Conservation (phyloP, 352 stramenopile species). For the Globisporangium cylindrosporum region DNA sequence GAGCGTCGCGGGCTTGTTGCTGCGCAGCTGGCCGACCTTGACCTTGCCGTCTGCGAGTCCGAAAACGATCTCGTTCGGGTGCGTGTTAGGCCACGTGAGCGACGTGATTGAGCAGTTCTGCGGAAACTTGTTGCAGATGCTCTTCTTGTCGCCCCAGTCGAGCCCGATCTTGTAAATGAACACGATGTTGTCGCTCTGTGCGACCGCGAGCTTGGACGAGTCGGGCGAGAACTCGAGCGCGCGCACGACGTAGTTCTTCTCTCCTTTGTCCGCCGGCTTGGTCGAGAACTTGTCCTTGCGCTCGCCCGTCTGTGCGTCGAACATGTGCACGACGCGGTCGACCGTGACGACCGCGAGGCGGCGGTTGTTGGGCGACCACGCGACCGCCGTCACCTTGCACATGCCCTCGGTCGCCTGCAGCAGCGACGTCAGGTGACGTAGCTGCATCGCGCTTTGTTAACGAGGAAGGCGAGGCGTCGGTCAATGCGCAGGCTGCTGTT, state of each 20-base stretch:
- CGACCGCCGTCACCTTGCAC: conserved; percentile 90
- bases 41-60: conserved; percentile 93
- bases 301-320: conserved; percentile 90
- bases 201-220: conserved; percentile 92
- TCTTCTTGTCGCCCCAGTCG: conserved; percentile 95
- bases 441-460: conserved; percentile 70
- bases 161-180: conserved; percentile 96
- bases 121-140: conserved; percentile 95
- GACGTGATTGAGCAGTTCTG: conserved; percentile 82
- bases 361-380: conserved; percentile 92
- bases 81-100: conserved; percentile 88
- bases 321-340: conserved; percentile 92
- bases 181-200: conserved; percentile 95
- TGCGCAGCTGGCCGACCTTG: conserved; percentile 91
- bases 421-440: conserved; percentile 90
- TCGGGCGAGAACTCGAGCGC: conserved; percentile 92
- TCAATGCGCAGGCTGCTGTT: background rate
- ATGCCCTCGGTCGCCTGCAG: conserved; percentile 88
- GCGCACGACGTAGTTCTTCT: conserved; percentile 94
- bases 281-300: conserved; percentile 95
- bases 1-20: conserved; percentile 91
- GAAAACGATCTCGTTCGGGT: conserved; percentile 94
- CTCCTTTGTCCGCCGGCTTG: conserved; percentile 92
- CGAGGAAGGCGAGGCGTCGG: background rate
- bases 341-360: conserved; percentile 91